These are phyloP conservation scores for Alternaria solani DNA, from an alignment of 2,329 filamentous ascomycete genomes.

Conservation along the genomic window DNA sequence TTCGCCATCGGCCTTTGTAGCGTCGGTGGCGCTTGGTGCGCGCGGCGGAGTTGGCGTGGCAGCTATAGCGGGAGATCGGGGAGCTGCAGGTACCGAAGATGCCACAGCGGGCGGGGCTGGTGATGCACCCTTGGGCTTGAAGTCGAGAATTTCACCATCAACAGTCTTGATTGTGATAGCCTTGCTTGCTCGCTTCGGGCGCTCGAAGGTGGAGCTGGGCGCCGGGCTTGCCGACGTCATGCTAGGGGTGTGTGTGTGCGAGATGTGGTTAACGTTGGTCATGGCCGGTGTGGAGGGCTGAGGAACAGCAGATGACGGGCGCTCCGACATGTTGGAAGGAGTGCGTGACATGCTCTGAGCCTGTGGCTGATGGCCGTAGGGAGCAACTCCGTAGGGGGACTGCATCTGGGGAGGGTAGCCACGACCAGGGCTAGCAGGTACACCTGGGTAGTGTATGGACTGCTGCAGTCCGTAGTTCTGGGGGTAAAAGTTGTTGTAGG, in stretches of 20 bases:
- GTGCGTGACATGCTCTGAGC: slow-evolving; percentile 73
- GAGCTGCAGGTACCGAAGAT: slow-evolving; percentile 57
- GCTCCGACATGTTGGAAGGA: slow-evolving; percentile 63
- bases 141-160: slow-evolving; percentile 76
- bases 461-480: slow-evolving; percentile 59
- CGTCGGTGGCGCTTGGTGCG: slow-evolving; percentile 67
- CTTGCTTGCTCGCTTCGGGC: slow-evolving; percentile 71
- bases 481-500: slow-evolving; percentile 55
- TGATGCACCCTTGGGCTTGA: slow-evolving; percentile 57
- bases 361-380: slow-evolving; percentile 65
- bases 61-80: slow-evolving; percentile 69
- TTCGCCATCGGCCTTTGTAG: slow-evolving; percentile 70
- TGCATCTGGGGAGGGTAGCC: slow-evolving; percentile 57
- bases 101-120: slow-evolving; percentile 50
- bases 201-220: slow-evolving; percentile 69
- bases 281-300: slow-evolving; percentile 66
- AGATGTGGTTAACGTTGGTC: slow-evolving; percentile 52
- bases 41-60: slow-evolving; percentile 74
- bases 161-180: slow-evolving; percentile 85
- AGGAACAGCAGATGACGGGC: slow-evolving; percentile 66
- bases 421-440: slow-evolving; percentile 56
- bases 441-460: slow-evolving; percentile 55
- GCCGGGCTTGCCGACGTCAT: slow-evolving; percentile 66
- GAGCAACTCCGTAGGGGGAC: slow-evolving; percentile 58
- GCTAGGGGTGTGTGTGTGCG: slow-evolving; percentile 64